A percentile compares a stretch with the other conserved stretches of the same genome.
These are phyloP conservation scores for Trebouxia sp. DNA, from an alignment of 139 green algal species.

Conservation along the genomic window DNA sequence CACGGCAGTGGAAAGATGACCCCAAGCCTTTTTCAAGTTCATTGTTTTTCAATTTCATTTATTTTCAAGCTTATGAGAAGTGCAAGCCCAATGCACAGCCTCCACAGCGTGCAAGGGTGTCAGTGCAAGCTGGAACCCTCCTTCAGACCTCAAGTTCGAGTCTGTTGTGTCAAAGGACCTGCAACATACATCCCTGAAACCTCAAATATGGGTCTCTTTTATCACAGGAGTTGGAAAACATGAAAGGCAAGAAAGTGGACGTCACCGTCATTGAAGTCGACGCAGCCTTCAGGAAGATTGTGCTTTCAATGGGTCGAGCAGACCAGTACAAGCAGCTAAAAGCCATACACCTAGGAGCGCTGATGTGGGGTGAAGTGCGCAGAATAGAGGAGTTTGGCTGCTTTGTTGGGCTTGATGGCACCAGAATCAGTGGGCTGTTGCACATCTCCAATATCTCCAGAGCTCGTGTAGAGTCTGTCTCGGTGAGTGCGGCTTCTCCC, in stretches of 20 bases:
- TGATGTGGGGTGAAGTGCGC: conserved; percentile 52
- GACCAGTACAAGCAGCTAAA: conserved; percentile 2
- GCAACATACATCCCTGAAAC: neutral
- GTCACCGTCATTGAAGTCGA: conserved; percentile 33
- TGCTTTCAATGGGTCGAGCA: conserved; percentile 11
- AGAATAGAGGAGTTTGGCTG: conserved; percentile 56
- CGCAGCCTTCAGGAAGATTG: conserved; percentile 6
- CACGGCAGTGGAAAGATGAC: no score
- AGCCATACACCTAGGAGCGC: conserved; percentile 33
- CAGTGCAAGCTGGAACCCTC: no score
- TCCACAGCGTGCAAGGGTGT: no score
- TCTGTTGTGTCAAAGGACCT: neutral
- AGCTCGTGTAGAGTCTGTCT: conserved; percentile 33
- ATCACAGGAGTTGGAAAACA: neutral
- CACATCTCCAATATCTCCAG: conserved; percentile 66
- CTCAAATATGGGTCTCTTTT: neutral
- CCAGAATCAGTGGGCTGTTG: conserved; percentile 50
- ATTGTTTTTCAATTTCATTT: no score
- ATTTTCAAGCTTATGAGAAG: no score
- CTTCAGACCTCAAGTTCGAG: no score
- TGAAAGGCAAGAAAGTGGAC: neutral
- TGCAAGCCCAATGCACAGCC: no score
- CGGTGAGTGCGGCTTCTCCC: neutral
- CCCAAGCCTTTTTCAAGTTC: no score
- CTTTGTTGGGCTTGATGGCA: conserved; percentile 62